A percentile compares a stretch with the other conserved stretches of the same genome.
phyloP scores from a whole-genome alignment of 371 early-diverging fungal genomes.

The Saksenaea vasiformis region DNA sequence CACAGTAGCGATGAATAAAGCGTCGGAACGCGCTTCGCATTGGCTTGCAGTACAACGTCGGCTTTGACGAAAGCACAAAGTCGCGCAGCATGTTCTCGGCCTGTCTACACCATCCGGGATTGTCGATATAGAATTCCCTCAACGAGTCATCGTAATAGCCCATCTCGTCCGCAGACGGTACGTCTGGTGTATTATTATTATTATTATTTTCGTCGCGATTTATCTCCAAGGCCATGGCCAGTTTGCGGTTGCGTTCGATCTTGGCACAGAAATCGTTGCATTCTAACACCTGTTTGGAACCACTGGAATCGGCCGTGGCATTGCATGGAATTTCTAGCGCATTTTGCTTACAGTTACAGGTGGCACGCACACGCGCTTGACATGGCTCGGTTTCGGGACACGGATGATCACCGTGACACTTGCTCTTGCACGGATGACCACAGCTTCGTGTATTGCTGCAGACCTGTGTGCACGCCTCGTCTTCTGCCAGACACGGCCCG shows the following conservation, averaged over 20 bases:
- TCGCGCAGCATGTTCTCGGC: constrained; percentile 62
- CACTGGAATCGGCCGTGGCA: constrained; percentile 50
- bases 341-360: constrained; percentile 76
- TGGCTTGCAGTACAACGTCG: constrained; percentile 61
- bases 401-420: constrained; percentile 66
- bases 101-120: constrained; percentile 61
- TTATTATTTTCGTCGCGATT: constrained; percentile 40
- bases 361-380: constrained; percentile 43
- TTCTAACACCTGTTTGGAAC: constrained; percentile 45
- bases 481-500: constrained; percentile 60
- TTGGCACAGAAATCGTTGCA: constrained; percentile 78
- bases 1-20: constrained; percentile 72
- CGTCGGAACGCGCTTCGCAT: constrained; percentile 67
- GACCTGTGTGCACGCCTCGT: constrained; percentile 54
- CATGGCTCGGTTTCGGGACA: constrained; percentile 71
- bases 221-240: constrained; percentile 73
- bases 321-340: constrained; percentile 60
- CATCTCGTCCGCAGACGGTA: constrained; percentile 34
- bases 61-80: constrained; percentile 54
- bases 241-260: constrained; percentile 68
- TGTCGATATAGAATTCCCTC: constrained; percentile 57
- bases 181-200: neutral
- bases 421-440: constrained; percentile 65
- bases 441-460: constrained; percentile 72
- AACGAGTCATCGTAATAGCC: constrained; percentile 65